Evolutionary conservation across 2,329 filamentous ascomycete species (phyloP), one percentile per base, ranked within the genome.

Genomic region (Xylaria sp.): DNA sequence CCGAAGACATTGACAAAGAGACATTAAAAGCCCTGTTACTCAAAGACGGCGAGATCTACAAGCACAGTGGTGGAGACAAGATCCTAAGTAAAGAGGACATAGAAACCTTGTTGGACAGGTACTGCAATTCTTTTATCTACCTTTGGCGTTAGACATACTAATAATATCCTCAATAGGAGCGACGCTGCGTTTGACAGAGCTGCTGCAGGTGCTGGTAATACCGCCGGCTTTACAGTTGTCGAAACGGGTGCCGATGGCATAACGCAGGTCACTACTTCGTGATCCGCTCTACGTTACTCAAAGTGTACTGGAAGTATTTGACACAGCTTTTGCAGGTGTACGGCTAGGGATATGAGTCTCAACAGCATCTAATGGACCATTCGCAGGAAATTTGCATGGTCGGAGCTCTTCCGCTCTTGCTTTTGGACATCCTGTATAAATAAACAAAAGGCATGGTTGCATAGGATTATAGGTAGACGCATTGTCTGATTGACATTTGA

Each of bases 71-170:
- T 0, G 87, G 87, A 0, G 84, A 86, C 47, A 83, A 88, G 31
- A 79, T 98, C 8, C 76, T 98, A 37, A 91, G 87, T 43, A 87
- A 95, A 50, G 81, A 84, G 25, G 95, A 98, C 71, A 72, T 99
- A 25, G 84, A 89, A 2, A 87, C 92, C 2, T 75, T 99, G 55
- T 91, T 92, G 46, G 94, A 98, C 77, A 82, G 93, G 78, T 79
- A 76, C 33, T 71, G 45, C 33, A 47, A 38, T 19, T 5, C 4
- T 15, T 15, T 40, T 31, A 31, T 31, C 19, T 19, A 21, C 2
- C 14, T 6, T 1, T 42, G 45, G 14, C 31, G 19, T 11, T 6
- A 4, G 17, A 25, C 8, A 46, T 58, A 15, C 68, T 72, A 52
- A 72, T 38, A 31, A 2, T n/a, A n/a, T 0, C 1, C n/a, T 3